Evolutionary conservation across 441 rosid species (phyloP).

Genomic region (Adansonia grandidieri): DNA sequence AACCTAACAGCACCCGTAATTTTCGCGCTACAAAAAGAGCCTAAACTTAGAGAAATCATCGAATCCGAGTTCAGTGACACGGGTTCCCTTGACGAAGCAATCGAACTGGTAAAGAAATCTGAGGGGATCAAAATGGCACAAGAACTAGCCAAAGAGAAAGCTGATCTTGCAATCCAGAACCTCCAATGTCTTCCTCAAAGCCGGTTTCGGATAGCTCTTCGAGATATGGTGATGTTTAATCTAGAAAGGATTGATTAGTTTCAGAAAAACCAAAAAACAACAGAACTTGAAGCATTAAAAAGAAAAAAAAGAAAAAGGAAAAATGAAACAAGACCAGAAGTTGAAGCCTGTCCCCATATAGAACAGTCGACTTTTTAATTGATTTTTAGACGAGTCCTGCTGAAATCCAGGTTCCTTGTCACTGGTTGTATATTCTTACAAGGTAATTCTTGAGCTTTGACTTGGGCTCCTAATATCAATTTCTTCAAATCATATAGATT

Average conservation of each 20-base stretch:
- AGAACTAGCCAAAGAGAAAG: conserved; percentile 79
- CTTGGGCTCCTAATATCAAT: conserved; percentile 32
- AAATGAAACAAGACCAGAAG: not conserved
- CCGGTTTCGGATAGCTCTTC: conserved; percentile 60
- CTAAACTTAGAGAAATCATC: conserved; percentile 79
- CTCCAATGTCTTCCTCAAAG: conserved; percentile 69
- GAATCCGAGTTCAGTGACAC: conserved; percentile 86
- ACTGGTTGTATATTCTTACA: conserved; percentile 31
- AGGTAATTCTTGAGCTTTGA: conserved; percentile 36
- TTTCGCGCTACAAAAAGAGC: conserved; percentile 73
- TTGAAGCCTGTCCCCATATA: conserved; percentile 7
- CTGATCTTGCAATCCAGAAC: conserved; percentile 64
- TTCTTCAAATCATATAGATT: conserved; percentile 21
- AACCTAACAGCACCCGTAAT: conserved; percentile 90
- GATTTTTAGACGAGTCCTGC: too few relatives aligned
- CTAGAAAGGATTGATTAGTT: conserved; percentile 79
- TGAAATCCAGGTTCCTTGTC: not conserved
- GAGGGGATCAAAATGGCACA: conserved; percentile 79
- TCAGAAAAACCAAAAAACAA: not conserved
- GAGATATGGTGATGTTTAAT: conserved; percentile 81
- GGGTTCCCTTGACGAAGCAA: conserved; percentile 79
- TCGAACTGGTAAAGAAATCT: conserved; percentile 56
- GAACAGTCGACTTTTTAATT: not conserved
- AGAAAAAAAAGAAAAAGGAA: too few relatives aligned
- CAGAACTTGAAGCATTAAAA: too few relatives aligned